A percentile compares a stretch with the other conserved stretches of the same genome.
These are phyloP conservation scores for Vigna trinervia DNA, from an alignment of 306 rosid genomes.

Conservation along the genomic window DNA sequence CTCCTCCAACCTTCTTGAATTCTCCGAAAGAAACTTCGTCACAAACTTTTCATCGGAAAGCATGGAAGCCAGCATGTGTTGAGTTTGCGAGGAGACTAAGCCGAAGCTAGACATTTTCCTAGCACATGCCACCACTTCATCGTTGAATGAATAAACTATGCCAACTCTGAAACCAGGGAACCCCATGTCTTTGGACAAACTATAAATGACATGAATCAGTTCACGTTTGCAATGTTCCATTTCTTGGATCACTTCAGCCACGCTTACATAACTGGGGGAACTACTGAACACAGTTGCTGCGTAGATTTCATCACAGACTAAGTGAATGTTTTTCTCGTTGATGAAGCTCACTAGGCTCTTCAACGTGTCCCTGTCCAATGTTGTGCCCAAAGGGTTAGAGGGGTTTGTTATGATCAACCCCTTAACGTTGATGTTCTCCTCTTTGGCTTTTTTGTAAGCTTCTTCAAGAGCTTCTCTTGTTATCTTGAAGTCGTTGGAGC, in stretches of 20 bases:
- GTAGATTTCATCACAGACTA: slow-evolving; percentile 90
- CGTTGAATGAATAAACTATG: slow-evolving; percentile 84
- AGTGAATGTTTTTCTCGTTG: slow-evolving; percentile 70
- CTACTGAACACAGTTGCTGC: slow-evolving; percentile 73
- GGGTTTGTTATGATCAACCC: slow-evolving; percentile 89
- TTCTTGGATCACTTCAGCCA: slow-evolving; percentile 67
- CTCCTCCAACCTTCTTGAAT: slow-evolving; percentile 55
- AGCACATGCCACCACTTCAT: slow-evolving; percentile 59
- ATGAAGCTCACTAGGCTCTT: slow-evolving; percentile 68
- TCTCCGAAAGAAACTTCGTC: slow-evolving; percentile 51
- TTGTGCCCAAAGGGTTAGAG: slow-evolving; percentile 87
- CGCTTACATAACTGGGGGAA: slow-evolving; percentile 57
- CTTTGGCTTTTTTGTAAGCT: slow-evolving; percentile 67
- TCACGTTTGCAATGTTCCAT: slow-evolving; percentile 62
- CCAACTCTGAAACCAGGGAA: slow-evolving; percentile 91
- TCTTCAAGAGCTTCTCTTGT: slow-evolving; percentile 70
- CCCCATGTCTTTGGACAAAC: slow-evolving; percentile 94
- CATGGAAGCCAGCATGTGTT: slow-evolving; percentile 70
- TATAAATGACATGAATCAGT: slow-evolving; percentile 74
- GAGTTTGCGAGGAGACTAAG: slow-evolving; percentile 80
- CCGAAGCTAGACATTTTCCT: slow-evolving; percentile 98
- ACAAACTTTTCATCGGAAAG: slow-evolving; percentile 72
- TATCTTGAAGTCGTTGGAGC: slow-evolving; percentile 76
- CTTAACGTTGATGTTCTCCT: slow-evolving; percentile 64
- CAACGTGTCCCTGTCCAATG: slow-evolving; percentile 63